Conservation (phyloP, 352 stramenopile species). For the Thalassiosira mediterranea region DNA sequence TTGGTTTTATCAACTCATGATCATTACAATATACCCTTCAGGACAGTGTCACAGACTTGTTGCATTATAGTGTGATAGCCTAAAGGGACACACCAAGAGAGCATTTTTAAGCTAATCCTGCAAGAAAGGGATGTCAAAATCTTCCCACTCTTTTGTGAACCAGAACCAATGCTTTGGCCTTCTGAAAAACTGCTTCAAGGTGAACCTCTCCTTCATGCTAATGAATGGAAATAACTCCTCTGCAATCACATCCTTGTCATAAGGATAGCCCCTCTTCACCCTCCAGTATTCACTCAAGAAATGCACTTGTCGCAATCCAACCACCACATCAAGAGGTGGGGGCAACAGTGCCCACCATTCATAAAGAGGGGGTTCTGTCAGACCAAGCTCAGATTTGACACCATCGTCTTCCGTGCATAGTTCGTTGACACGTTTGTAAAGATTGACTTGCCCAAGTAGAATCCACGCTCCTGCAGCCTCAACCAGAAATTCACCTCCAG, state of each 20-base stretch:
- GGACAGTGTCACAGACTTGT: too few species aligned
- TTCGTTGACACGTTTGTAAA: slow-evolving; percentile 73
- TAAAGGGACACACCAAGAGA: too few species aligned
- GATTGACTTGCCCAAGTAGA: slow-evolving; percentile 61
- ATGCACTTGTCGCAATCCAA: slow-evolving; percentile 69
- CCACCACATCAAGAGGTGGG: slow-evolving; percentile 66
- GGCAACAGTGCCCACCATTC: slow-evolving; percentile 67
- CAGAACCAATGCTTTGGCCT: slow-evolving; percentile 68
- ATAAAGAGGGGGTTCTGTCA: slow-evolving; percentile 44
- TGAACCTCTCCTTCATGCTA: slow-evolving; percentile 55
- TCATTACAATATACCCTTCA: too few species aligned
- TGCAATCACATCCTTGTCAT: slow-evolving; percentile 64
- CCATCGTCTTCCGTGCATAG: slow-evolving; percentile 55
- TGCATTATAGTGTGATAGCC: too few species aligned
- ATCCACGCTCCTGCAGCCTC: slow-evolving; percentile 60
- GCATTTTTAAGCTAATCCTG: too few species aligned
- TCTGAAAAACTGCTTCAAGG: slow-evolving; percentile 66
- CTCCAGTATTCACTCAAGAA: slow-evolving; percentile 71
- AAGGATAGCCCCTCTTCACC: slow-evolving; percentile 47
- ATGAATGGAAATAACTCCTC: slow-evolving; percentile 76
- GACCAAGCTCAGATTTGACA: slow-evolving; percentile 31
- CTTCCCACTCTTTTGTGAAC: slow-evolving; percentile 62
- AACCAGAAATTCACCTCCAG: slow-evolving; percentile 41
- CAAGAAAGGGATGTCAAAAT: slow-evolving; percentile 66
- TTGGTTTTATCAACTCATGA: too few species aligned